Percentiles rank a stretch among this genome's conserved stretches.
phyloP scores from a whole-genome alignment of 2,329 filamentous ascomycete species.

The Corniculantispora saksenae region DNA sequence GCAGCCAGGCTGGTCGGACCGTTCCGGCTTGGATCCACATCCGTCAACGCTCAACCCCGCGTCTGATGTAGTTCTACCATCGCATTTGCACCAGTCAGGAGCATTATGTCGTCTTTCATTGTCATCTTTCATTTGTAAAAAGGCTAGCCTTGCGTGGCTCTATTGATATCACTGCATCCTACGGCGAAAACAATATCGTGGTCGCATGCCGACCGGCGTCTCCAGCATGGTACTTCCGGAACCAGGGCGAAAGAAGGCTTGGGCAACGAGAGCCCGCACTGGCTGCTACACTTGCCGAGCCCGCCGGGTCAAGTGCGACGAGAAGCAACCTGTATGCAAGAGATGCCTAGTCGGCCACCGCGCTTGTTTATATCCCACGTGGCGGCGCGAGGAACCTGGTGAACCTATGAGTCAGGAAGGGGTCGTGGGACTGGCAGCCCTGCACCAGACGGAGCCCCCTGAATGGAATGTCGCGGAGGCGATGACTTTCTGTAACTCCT shows the following conservation, averaged over 20 bases:
- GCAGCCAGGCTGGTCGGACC: too few relatives aligned
- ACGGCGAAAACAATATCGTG: too few relatives aligned
- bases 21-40: too few relatives aligned
- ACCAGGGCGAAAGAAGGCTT: neutral
- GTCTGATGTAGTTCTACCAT: too few relatives aligned
- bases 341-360: neutral
- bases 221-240: too few relatives aligned
- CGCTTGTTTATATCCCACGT: neutral
- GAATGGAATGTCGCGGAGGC: neutral
- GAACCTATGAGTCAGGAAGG: neutral
- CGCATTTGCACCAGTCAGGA: too few relatives aligned
- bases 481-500: neutral
- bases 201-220: too few relatives aligned
- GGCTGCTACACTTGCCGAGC: neutral
- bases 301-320: neutral
- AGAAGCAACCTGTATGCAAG: neutral
- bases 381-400: neutral
- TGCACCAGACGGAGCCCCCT: neutral
- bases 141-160: too few relatives aligned
- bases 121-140: too few relatives aligned
- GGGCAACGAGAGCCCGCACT: neutral
- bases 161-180: too few relatives aligned
- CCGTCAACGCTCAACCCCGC: too few relatives aligned
- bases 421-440: neutral
- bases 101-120: too few relatives aligned